Conservation (phyloP, 2,329 filamentous ascomycete species). For the Claviceps monticola region DNA sequence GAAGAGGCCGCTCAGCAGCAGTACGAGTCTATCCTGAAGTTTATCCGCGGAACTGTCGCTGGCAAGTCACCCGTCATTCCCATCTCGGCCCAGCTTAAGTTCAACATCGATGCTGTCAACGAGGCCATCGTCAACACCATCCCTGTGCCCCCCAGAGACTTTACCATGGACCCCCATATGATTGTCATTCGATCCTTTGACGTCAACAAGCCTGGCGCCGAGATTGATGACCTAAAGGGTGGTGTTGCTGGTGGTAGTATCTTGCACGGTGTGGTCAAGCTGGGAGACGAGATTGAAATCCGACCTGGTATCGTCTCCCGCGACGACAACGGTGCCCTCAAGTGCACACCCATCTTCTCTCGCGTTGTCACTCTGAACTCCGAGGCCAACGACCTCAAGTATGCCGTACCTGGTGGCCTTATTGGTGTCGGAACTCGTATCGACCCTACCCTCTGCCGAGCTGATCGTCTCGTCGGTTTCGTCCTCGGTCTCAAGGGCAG, state of each 20-base stretch:
- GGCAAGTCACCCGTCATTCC: slow-evolving; percentile 92
- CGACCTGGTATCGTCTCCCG: slow-evolving; percentile 95
- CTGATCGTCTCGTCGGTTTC: slow-evolving; percentile 96
- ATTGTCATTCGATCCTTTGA: slow-evolving; percentile 99
- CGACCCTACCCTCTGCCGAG: slow-evolving; percentile 94
- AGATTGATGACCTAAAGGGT: slow-evolving; percentile 96
- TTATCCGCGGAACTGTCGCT: slow-evolving; percentile 93
- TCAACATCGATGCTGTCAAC: slow-evolving; percentile 98
- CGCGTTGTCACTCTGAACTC: slow-evolving; percentile 91
- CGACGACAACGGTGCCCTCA: slow-evolving; percentile 83
- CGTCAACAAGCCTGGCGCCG: slow-evolving; percentile 98
- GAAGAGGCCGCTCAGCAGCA: slow-evolving; percentile 89
- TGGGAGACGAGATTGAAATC: slow-evolving; percentile 97
- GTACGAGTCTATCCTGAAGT: slow-evolving; percentile 95
- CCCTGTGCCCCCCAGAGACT: slow-evolving; percentile 81
- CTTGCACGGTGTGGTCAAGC: slow-evolving; percentile 88
- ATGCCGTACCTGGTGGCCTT: slow-evolving; percentile 90
- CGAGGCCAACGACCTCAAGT: slow-evolving; percentile 96
- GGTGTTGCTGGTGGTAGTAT: slow-evolving; percentile 97
- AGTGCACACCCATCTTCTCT: slow-evolving; percentile 95
- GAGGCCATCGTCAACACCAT: slow-evolving; percentile 93
- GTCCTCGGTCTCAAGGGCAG: slow-evolving; percentile 89
- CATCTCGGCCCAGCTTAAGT: slow-evolving; percentile 94
- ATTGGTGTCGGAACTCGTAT: slow-evolving; percentile 98
- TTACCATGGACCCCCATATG: slow-evolving; percentile 88